These are phyloP conservation scores for Agarophyton chilense DNA, from an alignment of 23 red algal genomes.

Conservation along the genomic window DNA sequence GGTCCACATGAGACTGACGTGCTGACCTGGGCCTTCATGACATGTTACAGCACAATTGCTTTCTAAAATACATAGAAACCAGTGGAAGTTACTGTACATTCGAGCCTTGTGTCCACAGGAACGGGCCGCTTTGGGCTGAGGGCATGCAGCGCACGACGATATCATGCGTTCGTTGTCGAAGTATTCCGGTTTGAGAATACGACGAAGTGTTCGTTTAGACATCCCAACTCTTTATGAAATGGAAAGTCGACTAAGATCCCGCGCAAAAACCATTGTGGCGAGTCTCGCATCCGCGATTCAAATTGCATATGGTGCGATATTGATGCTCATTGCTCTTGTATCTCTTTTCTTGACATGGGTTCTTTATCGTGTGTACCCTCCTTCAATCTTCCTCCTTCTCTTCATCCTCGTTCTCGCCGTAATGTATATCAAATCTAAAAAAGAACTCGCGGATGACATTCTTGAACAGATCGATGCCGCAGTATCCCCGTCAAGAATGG, in stretches of 20 bases:
- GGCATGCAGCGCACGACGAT: too few relatives aligned
- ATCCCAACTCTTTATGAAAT: background rate
- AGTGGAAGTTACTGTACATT: too few relatives aligned
- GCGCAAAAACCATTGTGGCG: background rate
- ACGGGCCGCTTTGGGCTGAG: too few relatives aligned
- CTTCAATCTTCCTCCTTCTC: background rate
- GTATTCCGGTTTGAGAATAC: background rate
- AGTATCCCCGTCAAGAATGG: background rate
- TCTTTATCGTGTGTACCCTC: constrained; percentile 17
- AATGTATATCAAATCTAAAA: constrained; percentile 1
- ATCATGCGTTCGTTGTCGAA: too few relatives aligned
- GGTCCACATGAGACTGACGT: too few relatives aligned
- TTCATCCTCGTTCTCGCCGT: constrained; percentile 1
- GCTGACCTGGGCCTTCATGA: too few relatives aligned
- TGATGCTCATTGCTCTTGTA: background rate
- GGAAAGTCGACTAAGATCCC: constrained; percentile 5
- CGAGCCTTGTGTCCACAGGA: too few relatives aligned
- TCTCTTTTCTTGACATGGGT: background rate
- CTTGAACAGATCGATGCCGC: constrained; percentile 24
- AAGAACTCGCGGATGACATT: constrained; percentile 17
- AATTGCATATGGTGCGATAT: background rate
- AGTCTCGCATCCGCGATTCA: constrained; percentile 24
- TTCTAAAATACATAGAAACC: too few relatives aligned
- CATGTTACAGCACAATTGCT: too few relatives aligned
- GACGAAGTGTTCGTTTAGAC: background rate